Percentiles rank a stretch among this genome's conserved stretches.
phyloP scores from a whole-genome alignment of 1,139 yeast species.

The Taphrina populina region DNA sequence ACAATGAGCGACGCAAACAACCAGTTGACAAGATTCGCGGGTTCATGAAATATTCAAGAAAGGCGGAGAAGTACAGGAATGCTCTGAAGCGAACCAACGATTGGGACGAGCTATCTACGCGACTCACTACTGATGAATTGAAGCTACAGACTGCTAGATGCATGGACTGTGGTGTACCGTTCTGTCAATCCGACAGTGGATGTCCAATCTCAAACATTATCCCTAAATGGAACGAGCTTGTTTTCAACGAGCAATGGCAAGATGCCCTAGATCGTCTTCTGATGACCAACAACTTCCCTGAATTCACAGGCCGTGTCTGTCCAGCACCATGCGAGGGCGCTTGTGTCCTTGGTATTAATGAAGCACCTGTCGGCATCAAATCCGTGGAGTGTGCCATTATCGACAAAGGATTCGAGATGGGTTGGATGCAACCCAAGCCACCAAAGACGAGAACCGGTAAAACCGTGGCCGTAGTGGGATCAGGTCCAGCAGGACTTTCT shows the following conservation, averaged over 20 bases:
- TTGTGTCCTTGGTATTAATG: slow-evolving; percentile 90
- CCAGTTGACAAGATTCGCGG: slow-evolving; percentile 76
- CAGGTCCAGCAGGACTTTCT: slow-evolving; percentile 97
- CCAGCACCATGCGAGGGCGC: slow-evolving; percentile 99
- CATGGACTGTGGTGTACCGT: slow-evolving; percentile 99
- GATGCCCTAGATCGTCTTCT: slow-evolving; percentile 87
- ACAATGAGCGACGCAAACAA: slow-evolving; percentile 62
- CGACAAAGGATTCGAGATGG: slow-evolving; percentile 93
- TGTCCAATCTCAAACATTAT: slow-evolving; percentile 96
- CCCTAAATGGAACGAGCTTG: slow-evolving; percentile 97
- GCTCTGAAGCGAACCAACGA: slow-evolving; percentile 76
- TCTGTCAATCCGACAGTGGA: slow-evolving; percentile 96
- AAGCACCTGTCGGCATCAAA: slow-evolving; percentile 94
- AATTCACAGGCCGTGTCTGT: slow-evolving; percentile 95
- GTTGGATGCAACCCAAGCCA: slow-evolving; percentile 87
- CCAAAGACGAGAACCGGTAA: slow-evolving; percentile 81
- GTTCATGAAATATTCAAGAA: slow-evolving; percentile 88
- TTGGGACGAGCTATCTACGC: slow-evolving; percentile 86
- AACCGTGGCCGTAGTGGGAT: slow-evolving; percentile 82
- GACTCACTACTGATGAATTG: slow-evolving; percentile 82
- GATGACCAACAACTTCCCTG: slow-evolving; percentile 98
- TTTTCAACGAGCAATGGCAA: slow-evolving; percentile 91
- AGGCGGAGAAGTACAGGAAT: slow-evolving; percentile 81
- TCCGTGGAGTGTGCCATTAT: slow-evolving; percentile 94
- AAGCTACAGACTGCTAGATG: slow-evolving; percentile 95